Percentiles rank a stretch among this genome's conserved stretches.
phyloP scores from a whole-genome alignment of 2,329 filamentous ascomycete species.

The Pseudogymnoascus sp. region DNA sequence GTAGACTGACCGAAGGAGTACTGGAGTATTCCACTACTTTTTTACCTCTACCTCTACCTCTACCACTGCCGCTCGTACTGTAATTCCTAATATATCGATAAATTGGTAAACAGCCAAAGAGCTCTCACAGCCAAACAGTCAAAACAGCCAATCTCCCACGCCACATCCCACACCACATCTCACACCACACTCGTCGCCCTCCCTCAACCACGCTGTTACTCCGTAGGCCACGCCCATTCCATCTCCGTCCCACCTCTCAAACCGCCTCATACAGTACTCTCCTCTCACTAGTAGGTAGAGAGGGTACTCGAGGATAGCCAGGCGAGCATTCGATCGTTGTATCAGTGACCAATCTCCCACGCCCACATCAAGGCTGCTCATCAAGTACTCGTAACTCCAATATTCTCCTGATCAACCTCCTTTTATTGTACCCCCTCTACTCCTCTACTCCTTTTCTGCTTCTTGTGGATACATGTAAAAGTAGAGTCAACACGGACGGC shows the following conservation, averaged over 20 bases:
- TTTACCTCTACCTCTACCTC: too few species aligned
- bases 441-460: neutral
- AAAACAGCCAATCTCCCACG: neutral
- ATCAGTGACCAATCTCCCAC: neutral
- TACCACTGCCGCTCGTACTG: too few species aligned
- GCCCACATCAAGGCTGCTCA: neutral
- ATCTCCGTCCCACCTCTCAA: neutral
- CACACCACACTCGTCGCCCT: neutral
- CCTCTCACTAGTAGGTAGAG: neutral
- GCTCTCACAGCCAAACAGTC: too few species aligned
- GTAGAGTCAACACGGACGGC: neutral
- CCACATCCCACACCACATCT: neutral
- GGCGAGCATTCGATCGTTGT: neutral
- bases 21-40: too few species aligned
- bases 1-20: too few species aligned
- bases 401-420: neutral
- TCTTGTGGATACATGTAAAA: neutral
- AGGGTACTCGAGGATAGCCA: neutral
- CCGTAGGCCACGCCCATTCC: neutral
- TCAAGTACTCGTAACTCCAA: neutral
- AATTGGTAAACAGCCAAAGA: too few species aligned
- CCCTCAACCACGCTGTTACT: neutral
- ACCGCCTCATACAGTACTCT: neutral
- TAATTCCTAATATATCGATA: too few species aligned
- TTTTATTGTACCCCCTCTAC: constrained; percentile 1